These are phyloP conservation scores for Globisporangium recalcitrans DNA, from an alignment of 352 stramenopile species.

Conservation along the genomic window DNA sequence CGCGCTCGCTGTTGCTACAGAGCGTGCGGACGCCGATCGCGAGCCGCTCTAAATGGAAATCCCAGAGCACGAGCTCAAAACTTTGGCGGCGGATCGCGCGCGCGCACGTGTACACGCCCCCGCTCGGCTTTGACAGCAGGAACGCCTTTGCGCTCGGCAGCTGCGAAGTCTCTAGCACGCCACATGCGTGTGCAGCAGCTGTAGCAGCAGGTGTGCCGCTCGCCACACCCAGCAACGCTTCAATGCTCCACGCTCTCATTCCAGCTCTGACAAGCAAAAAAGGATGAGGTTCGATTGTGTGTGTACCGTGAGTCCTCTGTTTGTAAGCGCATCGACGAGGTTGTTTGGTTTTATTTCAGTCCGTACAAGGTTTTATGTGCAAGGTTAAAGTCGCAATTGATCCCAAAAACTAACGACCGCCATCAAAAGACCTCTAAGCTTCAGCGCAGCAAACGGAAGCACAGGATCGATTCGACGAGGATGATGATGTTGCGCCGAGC, in stretches of 20 bases:
- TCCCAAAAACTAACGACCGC: constrained; percentile 10
- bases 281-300: background rate
- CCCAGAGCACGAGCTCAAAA: constrained; percentile 35
- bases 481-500: constrained; percentile 20
- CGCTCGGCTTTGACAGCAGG: constrained; percentile 30
- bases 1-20: background rate
- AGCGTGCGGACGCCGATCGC: constrained; percentile 10
- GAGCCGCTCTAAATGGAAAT: constrained; percentile 57
- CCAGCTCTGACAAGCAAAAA: constrained; percentile 1
- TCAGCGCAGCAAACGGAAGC: background rate
- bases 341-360: too few relatives aligned
- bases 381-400: too few relatives aligned
- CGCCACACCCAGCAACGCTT: background rate
- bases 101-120: constrained; percentile 64
- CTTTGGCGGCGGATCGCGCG: constrained; percentile 16
- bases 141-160: constrained; percentile 37
- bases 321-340: background rate
- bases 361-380: too few relatives aligned
- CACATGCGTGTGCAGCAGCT: background rate
- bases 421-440: constrained; percentile 17
- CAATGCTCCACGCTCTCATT: background rate
- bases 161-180: background rate
- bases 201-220: background rate
- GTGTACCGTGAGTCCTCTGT: background rate
- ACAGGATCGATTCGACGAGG: background rate